Evolutionary conservation across 768 basidiomycete genomes (phyloP).

Genomic region (Boletus vinaceobasis): DNA sequence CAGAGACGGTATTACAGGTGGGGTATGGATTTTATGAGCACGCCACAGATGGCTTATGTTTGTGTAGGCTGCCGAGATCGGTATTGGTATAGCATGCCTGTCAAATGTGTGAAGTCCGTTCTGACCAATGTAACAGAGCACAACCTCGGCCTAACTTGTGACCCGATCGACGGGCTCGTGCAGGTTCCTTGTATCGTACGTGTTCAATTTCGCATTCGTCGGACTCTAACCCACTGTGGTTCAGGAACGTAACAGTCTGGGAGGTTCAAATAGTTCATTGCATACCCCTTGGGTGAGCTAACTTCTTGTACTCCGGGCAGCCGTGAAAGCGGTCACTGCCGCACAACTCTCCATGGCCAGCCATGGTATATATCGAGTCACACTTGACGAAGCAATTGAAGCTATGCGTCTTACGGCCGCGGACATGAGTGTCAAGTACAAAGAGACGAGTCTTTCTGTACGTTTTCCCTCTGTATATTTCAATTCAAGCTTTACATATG

Average conservation of each 20-base stretch:
- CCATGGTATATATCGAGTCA: slow-evolving; percentile 81
- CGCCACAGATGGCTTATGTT: background rate
- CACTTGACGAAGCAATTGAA: slow-evolving; percentile 92
- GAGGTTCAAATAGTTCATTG: slow-evolving; percentile 46
- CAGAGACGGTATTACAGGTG: slow-evolving; percentile 78
- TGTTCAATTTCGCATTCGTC: background rate
- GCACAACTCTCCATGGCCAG: slow-evolving; percentile 94
- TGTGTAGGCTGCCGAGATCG: slow-evolving; percentile 77
- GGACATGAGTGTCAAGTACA: slow-evolving; percentile 96
- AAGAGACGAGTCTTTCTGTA: slow-evolving; percentile 91
- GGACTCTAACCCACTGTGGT: background rate
- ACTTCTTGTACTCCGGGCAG: slow-evolving; percentile 35
- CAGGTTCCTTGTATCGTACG: slow-evolving; percentile 93
- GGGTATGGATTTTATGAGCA: slow-evolving; percentile 7
- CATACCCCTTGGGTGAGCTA: background rate
- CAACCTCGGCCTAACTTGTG: slow-evolving; percentile 86
- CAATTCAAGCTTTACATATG: background rate
- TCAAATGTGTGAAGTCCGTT: background rate
- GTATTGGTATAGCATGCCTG: slow-evolving; percentile 58
- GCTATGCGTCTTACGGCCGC: slow-evolving; percentile 90
- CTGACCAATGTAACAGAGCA: slow-evolving; percentile 51
- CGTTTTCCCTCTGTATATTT: slow-evolving; percentile 23
- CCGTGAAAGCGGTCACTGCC: slow-evolving; percentile 90
- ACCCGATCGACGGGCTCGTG: slow-evolving; percentile 89
- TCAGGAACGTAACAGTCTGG: slow-evolving; percentile 81